Evolutionary conservation across 345 rosid species (phyloP), one percentile per base, ranked within the genome.

Genomic region (Turritis glabra): DNA sequence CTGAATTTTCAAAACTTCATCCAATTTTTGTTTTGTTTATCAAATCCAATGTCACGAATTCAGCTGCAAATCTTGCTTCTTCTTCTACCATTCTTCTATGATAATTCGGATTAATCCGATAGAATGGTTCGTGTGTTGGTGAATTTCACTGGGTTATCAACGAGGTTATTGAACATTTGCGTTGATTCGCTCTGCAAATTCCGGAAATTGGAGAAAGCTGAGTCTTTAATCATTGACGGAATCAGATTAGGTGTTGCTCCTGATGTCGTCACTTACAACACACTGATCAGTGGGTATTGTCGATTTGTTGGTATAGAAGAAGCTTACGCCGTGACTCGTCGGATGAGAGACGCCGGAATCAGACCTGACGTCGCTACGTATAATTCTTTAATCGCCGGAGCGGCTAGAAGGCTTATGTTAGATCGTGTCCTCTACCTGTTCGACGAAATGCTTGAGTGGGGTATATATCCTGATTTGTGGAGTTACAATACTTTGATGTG

Each of bases 401-500:
- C 95, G 1, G 67, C 83, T 2, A 80, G 85, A 68, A 57, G 73
- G 21, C 43, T 81, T 26, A 72, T 80, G 72, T 56, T 92, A 22
- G 57, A 74, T 32, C 72, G 67, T 33, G 77, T 85, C 35, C 57
- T 84, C 69, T 67, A 86, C 58, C 82, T 95, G 87, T 89, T 95
- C 72, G 97, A 90, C 3, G 98, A 94, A 90, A 94, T 92, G 97
- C 83, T 83, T 50, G 74, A 77, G 0, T 59, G 56, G 58, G 88
- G 88, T 4, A 67, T 94, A 50, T 37, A 55, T 66, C 96, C 97
- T 4, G 89, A 94, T 80, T n/a, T 85, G 41, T 90, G 97, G 90
- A 92, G 89, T 78, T 94, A 86, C 55, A 94, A 94, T 68, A 83
- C 87, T 66, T 67, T 94, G 77, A 92, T 90, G 96, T 89, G 86